phyloP scores from a whole-genome alignment of 805 yeast genomes.

The Tetrapisispora taiwanensis region DNA sequence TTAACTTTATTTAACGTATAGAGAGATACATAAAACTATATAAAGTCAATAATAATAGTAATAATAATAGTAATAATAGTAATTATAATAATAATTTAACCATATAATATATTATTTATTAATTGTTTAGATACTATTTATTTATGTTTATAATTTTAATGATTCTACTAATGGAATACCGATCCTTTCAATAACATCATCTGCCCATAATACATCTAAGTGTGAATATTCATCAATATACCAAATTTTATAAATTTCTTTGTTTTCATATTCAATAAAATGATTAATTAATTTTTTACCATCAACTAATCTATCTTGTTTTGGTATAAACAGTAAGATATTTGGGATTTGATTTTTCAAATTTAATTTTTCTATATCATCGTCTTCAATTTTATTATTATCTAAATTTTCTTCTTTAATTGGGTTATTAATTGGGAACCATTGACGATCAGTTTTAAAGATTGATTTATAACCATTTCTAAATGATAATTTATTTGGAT shows the following conservation, averaged over 20 bases:
- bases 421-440: constrained; percentile 36
- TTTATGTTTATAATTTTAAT: constrained; percentile 10
- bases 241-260: constrained; percentile 23
- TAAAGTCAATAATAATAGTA: not conserved
- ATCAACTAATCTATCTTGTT: constrained; percentile 68
- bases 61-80: no score
- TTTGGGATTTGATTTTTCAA: constrained; percentile 35
- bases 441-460: constrained; percentile 41
- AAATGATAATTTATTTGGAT: constrained; percentile 34
- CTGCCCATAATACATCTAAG: constrained; percentile 92
- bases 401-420: not conserved
- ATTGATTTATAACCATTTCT: constrained; percentile 31
- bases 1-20: not conserved
- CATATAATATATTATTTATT: no score
- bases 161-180: constrained; percentile 41
- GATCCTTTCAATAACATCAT: constrained; percentile 53
- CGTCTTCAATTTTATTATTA: no score
- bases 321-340: constrained; percentile 60
- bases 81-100: no score
- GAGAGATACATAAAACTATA: not conserved
- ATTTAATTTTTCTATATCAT: not conserved
- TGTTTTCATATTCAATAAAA: constrained; percentile 45
- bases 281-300: constrained; percentile 59
- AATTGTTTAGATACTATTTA: no score
- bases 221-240: constrained; percentile 62